Evolutionary conservation across 2,329 filamentous ascomycete species (phyloP).

Genomic region (Epichloe baconii): DNA sequence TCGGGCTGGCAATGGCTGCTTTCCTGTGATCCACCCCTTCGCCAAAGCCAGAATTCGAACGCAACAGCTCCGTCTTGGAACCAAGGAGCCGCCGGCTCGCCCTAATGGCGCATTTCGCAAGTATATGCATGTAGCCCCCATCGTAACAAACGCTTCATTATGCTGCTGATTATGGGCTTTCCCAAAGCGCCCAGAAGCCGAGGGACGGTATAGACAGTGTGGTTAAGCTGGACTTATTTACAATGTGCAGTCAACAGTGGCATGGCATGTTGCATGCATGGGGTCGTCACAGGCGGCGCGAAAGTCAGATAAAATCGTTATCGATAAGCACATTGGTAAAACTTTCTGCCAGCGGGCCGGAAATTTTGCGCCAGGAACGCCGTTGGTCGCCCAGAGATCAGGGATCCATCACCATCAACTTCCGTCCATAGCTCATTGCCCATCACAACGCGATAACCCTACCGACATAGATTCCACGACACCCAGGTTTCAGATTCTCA

Average conservation of each 20-base stretch:
- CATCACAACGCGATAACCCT: neutral
- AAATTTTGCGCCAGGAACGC: constrained; percentile 12
- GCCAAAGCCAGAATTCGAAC: neutral
- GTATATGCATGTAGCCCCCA: constrained; percentile 9
- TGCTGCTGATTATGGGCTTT: neutral
- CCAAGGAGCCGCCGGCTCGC: neutral
- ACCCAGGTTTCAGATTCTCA: neutral
- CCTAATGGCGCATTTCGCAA: constrained; percentile 9
- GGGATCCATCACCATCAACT: neutral
- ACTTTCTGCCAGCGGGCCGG: constrained; percentile 5
- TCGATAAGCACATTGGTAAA: constrained; percentile 3
- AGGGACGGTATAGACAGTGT: neutral
- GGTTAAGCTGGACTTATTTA: neutral
- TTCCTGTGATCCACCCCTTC: constrained; percentile 4
- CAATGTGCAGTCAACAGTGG: neutral
- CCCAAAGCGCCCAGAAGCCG: neutral
- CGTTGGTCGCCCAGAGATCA: neutral
- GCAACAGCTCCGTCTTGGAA: neutral
- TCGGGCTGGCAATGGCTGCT: neutral
- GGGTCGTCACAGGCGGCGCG: neutral
- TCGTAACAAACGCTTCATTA: constrained; percentile 8
- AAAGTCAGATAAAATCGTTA: neutral
- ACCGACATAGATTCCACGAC: neutral
- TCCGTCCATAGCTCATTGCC: neutral
- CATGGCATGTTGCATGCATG: neutral